Evolutionary conservation across 1,284 basidiomycete species (phyloP).

Genomic region (Ustilago lituana): DNA sequence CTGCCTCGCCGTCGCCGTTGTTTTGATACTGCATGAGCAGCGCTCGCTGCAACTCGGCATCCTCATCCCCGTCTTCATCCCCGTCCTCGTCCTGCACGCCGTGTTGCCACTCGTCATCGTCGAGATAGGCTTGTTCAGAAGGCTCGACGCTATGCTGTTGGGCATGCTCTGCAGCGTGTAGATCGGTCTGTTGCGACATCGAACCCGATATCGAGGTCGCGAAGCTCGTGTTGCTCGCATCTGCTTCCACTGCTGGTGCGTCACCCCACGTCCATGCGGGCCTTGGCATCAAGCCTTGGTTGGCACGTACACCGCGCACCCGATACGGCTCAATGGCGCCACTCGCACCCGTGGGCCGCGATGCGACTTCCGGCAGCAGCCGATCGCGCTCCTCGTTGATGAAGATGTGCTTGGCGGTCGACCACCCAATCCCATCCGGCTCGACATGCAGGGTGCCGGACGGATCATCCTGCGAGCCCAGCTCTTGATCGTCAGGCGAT

Average conservation of each 20-base stretch:
- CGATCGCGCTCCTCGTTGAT: conserved; percentile 31
- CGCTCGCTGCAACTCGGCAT: conserved; percentile 22
- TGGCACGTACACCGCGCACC: conserved; percentile 22
- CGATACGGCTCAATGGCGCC: conserved; percentile 20
- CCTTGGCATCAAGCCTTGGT: conserved; percentile 21
- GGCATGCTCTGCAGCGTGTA: neutral
- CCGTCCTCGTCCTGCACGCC: too few species aligned
- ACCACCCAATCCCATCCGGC: conserved; percentile 39
- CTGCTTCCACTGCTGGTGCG: neutral
- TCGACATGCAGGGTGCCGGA: conserved; percentile 16
- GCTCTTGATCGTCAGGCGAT: conserved; percentile 3
- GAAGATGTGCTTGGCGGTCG: conserved; percentile 33
- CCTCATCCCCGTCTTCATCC: conserved; percentile 9
- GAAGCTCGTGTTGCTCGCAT: conserved; percentile 1
- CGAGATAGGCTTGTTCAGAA: neutral
- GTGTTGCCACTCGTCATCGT: conserved; percentile 1
- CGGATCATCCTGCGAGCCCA: neutral
- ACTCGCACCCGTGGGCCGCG: conserved; percentile 1
- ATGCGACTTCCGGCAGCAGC: conserved; percentile 21
- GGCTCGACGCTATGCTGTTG: neutral
- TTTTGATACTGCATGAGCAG: conserved; percentile 25
- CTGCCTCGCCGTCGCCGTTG: neutral
- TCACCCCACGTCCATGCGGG: conserved; percentile 26
- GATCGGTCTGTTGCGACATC: conserved; percentile 3
- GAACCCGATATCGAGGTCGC: conserved; percentile 7